Base-by-base conservation (phyloP, 2,329 filamentous ascomycete genomes). In the Claviceps lovelessii region DNA sequence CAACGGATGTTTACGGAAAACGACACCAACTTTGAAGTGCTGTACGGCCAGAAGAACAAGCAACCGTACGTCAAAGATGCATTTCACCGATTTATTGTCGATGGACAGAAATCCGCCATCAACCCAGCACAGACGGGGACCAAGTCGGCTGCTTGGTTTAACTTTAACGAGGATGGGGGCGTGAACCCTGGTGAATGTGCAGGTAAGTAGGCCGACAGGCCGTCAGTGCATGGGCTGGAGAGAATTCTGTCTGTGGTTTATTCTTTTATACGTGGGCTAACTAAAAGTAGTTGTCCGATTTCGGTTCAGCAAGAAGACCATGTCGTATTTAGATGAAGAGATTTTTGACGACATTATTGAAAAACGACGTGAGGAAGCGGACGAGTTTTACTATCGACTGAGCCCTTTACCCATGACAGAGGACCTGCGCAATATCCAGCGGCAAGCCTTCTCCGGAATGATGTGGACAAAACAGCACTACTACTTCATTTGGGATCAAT, bases 381-480 rank as follows among this genome's bases (percentile, higher is more conserved):
- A 97, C 66, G 90, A 97, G 58, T 97, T 97, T 68, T 97, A 94
- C 74, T 93, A 85, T 72, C 82, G 88, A 56, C 85, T 97, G 68
- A 96, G 89, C 70, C 91, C 91, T 3, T 76, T 96, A 44, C 91
- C 90, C 3, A 95, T 96, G 85, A 79, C 88, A 0, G 90, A 97
- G 51, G 91, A 97, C 65, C 77, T 96, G 56, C 85, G 90, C 61
- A 96, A 94, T 69, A 93, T 97, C 61, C 93, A 97, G 71, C 82
- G 91, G 61, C 90, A 96, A 68, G 93, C 91, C 4, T 86, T 96
- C 61, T 84, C 90, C 0, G 91, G 93, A 54, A 97, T 97, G 91
- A 85, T 97, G 78, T 97, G 91, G 91, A 94, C 86, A 59, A 97
- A 97, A 70, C 91, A 97, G 68, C 88, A 89, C 71, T 97, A 97